Conservation (phyloP, 345 rosid species). For the Melaleuca alternifolia region DNA sequence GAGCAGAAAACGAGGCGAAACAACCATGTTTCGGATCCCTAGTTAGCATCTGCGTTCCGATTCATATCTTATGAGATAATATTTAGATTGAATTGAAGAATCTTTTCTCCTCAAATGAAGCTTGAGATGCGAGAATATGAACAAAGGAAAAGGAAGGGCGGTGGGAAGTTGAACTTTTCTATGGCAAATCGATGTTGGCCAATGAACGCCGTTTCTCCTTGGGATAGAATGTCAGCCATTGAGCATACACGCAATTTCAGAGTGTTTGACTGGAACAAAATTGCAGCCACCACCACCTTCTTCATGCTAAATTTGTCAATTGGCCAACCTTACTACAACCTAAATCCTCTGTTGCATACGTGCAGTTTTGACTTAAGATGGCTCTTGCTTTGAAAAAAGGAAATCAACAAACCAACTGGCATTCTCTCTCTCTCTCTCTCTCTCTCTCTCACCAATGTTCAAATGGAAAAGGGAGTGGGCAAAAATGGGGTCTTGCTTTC, state of each 20-base stretch:
- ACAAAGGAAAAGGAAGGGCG: neutral
- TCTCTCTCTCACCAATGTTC: neutral
- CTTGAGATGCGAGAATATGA: neutral
- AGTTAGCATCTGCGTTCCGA: neutral
- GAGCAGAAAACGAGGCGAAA: neutral
- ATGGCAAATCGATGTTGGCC: neutral
- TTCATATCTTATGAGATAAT: neutral
- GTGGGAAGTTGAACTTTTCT: neutral
- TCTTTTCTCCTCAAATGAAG: neutral
- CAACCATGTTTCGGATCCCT: neutral
- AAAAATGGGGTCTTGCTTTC: neutral
- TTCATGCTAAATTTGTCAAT: constrained; percentile 8
- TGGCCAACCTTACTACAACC: neutral
- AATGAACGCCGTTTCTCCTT: neutral
- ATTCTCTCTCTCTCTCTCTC: neutral
- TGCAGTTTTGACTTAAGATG: neutral
- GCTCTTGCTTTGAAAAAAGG: neutral
- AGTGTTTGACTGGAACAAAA: constrained; percentile 7
- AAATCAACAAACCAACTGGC: neutral
- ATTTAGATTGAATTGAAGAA: neutral
- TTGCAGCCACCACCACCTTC: neutral
- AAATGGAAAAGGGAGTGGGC: neutral
- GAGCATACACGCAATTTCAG: constrained; percentile 11
- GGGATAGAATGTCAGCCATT: constrained; percentile 11
- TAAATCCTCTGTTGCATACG: neutral